Evolutionary conservation across 2,329 filamentous ascomycete species (phyloP), one percentile per base, ranked within the genome.

Genomic region (Chaetothyriales sp.): DNA sequence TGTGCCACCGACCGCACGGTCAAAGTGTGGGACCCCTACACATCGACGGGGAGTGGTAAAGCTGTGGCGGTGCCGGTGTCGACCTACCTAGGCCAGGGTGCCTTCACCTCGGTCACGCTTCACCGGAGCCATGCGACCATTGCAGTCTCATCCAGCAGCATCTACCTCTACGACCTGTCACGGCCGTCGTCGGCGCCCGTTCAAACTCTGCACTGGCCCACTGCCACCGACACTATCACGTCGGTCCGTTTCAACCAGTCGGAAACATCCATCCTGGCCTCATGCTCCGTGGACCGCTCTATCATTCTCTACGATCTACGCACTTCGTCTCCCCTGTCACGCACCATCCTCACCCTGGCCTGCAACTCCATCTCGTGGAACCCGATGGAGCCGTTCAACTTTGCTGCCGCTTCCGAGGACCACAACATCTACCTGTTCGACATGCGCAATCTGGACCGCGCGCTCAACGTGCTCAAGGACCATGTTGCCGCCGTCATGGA

Each of bases 321-420:
- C 49, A 95, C 90, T 10, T 84, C 82, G 4, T 86, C 83, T 40
- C 86, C 92, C 9, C 74, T 97, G 18, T 78, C 85, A 57, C 89
- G 89, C 64, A 83, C 86, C 0, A 77, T 89, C 10, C 78, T 97
- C 59, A 86, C 80, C 50, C 84, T 98, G 60, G 81, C 89, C 40
- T 85, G 81, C 54, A 95, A 95, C 70, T 78, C 82, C 47, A 77
- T 95, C 49, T 77, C 85, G 44, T 98, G 90, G 88, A 95, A 95
- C 60, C 92, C 92, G 0, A 92, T 95, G 83, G 89, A 95, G 68
- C 86, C 89, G 6, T 94, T 94, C 75, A 95, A 97, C 70, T 83
- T 97, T 64, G 90, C 89, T 15, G 82, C 89, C 28, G 92, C 87
- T 10, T 94, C 86, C 61, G 92, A 98, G 73, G 92, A 97, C 64